These are phyloP conservation scores for Cryptococcus sp. DNA, from an alignment of 1,284 basidiomycete species.

Conservation along the genomic window DNA sequence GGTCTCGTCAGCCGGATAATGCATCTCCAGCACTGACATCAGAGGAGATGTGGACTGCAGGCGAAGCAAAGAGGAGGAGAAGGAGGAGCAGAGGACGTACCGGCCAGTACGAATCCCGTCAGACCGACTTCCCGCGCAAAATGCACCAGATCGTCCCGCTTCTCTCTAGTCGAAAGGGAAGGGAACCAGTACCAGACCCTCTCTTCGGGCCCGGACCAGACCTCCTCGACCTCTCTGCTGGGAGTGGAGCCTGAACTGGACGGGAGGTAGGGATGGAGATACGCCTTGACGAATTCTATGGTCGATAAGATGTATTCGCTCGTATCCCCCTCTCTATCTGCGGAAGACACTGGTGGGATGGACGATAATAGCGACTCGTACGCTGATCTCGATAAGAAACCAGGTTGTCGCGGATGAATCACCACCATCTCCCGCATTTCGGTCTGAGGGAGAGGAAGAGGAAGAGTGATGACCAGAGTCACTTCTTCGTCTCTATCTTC, in stretches of 20 bases:
- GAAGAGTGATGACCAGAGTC: not conserved
- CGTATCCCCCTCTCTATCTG: not conserved
- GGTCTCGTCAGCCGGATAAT: no score
- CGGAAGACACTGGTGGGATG: constrained; percentile 1
- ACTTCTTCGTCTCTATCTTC: not conserved
- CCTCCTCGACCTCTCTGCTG: not conserved
- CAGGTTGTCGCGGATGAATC: constrained; percentile 29
- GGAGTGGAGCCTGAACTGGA: not conserved
- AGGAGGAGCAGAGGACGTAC: constrained; percentile 24
- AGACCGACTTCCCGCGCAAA: constrained; percentile 49
- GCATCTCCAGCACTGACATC: no score
- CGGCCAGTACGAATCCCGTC: constrained; percentile 55
- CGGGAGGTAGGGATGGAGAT: constrained; percentile 3
- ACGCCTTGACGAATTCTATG: constrained; percentile 25
- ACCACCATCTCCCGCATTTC: not conserved
- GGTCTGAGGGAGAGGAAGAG: not conserved
- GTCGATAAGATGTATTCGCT: constrained; percentile 37
- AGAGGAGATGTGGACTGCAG: no score
- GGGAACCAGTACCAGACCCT: constrained; percentile 55
- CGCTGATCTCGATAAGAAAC: constrained; percentile 21
- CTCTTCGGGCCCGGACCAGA: constrained; percentile 19
- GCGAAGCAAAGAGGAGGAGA: no score
- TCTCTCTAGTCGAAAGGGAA: constrained; percentile 50
- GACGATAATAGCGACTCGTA: constrained; percentile 17
- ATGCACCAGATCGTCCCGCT: constrained; percentile 52